These are phyloP conservation scores for Otatea glauca DNA, from an alignment of 176 grass and related monocot species.

Conservation along the genomic window DNA sequence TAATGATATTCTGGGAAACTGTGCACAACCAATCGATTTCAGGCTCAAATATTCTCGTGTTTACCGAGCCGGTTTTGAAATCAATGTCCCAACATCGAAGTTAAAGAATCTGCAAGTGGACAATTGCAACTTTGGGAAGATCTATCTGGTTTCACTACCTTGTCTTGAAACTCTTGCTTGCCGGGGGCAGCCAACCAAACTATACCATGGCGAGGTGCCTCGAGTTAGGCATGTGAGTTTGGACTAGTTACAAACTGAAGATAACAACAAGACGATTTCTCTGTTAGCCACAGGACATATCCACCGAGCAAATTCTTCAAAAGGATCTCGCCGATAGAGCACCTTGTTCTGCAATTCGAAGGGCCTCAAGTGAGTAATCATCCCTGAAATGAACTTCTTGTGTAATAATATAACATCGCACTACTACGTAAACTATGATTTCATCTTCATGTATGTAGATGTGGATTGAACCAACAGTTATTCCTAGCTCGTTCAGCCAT, in stretches of 20 bases:
- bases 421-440: background rate
- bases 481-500: background rate
- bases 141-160: conserved; percentile 20
- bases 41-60: background rate
- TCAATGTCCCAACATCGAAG: background rate
- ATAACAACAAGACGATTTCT: background rate
- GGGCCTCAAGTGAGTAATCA: background rate
- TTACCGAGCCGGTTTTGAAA: background rate
- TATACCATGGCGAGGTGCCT: conserved; percentile 29
- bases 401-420: background rate
- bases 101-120: conserved; percentile 11
- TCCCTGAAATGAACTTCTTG: background rate
- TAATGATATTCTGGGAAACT: conserved; percentile 7
- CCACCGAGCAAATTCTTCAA: conserved; percentile 37
- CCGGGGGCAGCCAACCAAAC: conserved; percentile 15
- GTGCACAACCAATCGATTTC: background rate
- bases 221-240: conserved; percentile 29
- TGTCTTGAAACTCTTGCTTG: conserved; percentile 35
- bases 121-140: conserved; percentile 26
- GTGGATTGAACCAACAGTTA: conserved; percentile 33
- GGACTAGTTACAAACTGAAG: conserved; percentile 28
- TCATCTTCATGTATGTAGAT: conserved; percentile 9
- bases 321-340: conserved; percentile 7
- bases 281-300: conserved; percentile 10
- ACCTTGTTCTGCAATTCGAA: conserved; percentile 45